Base-by-base conservation (phyloP, 306 rosid species). In the Cicer yamashitae region DNA sequence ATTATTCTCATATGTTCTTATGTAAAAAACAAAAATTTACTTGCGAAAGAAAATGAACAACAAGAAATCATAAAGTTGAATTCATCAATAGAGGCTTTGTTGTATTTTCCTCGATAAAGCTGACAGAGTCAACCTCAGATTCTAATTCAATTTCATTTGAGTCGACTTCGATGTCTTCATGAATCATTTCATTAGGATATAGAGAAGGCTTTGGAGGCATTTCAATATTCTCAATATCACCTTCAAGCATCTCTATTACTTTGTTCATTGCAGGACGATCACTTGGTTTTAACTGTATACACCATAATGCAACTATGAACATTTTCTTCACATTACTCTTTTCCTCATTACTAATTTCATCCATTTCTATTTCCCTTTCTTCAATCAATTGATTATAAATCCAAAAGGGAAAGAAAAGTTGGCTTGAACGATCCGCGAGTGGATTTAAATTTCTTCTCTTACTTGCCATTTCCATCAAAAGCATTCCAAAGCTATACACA, bases 191-290 rank as follows among this genome's bases (percentile, higher is more conserved):
- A 17, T 37, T 34, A 9, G 84, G 75, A 59, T 50, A 66, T 0
- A 59, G 17, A 5, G 77, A 70, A 18, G 84, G 86, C 8, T 59
- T 85, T 0, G 83, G 68, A 39, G 88, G 82, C 45, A 81, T 70
- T 71, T 78, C 48, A 50, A 70, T 1, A 5, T 10, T 12, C 13
- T 77, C 62, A 10, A 59, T 6, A 8, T 74, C 45, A 3, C 79
- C 82, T 77, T 77, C 81, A 0, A 79, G 76, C 85, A 79, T 82
- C 44, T 79, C 77, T 0, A 73, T 1, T 0, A 83, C 85, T 39
- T 52, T 80, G 2, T 43, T 77, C 83, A 83, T 83, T 0, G 82
- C n/a, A 52, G 89, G 89, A 9, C 87, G 81, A 9, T 86, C 68
- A 1, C 0, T 11, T 0, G 89, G 81, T 37, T 68, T 80, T 37